Evolutionary conservation across 192 early-diverging fungal genomes (phyloP), one percentile per base, ranked within the genome.

Genomic region (Endogone sp.): DNA sequence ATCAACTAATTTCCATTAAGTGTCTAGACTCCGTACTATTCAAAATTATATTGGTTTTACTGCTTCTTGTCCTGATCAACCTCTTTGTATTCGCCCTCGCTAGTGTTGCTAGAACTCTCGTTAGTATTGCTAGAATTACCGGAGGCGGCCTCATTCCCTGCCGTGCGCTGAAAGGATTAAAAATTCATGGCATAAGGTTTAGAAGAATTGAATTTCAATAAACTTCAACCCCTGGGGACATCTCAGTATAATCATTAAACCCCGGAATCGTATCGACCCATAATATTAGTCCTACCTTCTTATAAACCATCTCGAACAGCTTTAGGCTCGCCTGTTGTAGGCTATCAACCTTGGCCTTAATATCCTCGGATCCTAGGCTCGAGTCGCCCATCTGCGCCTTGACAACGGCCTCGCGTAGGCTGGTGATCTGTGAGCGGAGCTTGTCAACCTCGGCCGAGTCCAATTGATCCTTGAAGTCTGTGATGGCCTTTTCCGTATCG

Each of bases 241-340:
- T n/a, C n/a, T n/a, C n/a, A n/a, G n/a, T n/a, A n/a, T n/a, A n/a
- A n/a, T n/a, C n/a, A n/a, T n/a, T n/a, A n/a, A n/a, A n/a, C n/a
- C n/a, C n/a, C n/a, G n/a, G n/a, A n/a, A n/a, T n/a, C n/a, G n/a
- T n/a, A n/a, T n/a, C n/a, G n/a, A n/a, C n/a, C n/a, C n/a, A n/a
- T 44, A 44, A 44, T 13, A 44, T 65, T 71, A 2, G 10, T 27
- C 28, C 67, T 65, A 65, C 72, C 69, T 90, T 90, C 88, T 97
- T 94, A 88, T 99, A 97, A 20, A 93, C 92, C 89, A 94, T 90
- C 86, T 99, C 93, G 77, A 99, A 99, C 63, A 99, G 83, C 84
- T 99, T 99, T 67, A 99, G 81, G 65, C 89, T 89, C 6, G 87
- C 89, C 78, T 92, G 90, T 83, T 99, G 95, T 69, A 97, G 76